These are phyloP conservation scores for Fonsecaea erecta DNA, from an alignment of 2,329 filamentous ascomycete genomes.

Conservation along the genomic window DNA sequence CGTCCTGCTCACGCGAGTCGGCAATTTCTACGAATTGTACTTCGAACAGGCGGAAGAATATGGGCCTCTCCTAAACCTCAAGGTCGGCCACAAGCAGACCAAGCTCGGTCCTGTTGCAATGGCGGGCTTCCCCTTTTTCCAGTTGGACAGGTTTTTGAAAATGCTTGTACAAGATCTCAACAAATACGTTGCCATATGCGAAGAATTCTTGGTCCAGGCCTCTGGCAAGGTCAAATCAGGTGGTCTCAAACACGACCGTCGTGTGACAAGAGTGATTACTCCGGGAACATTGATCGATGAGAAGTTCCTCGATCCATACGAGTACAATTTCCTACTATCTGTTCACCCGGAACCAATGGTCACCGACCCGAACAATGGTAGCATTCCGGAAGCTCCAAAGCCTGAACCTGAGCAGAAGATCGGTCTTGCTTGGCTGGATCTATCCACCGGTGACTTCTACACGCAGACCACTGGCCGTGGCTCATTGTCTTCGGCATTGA, in stretches of 20 bases:
- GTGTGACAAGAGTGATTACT: constrained; percentile 84
- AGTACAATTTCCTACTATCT: constrained; percentile 89
- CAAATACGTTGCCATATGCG: constrained; percentile 89
- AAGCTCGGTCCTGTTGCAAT: constrained; percentile 73
- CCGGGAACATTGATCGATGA: constrained; percentile 96
- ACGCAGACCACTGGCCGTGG: constrained; percentile 75
- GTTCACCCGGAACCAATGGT: constrained; percentile 59
- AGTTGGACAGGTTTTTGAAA: constrained; percentile 91
- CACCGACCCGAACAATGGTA: constrained; percentile 36
- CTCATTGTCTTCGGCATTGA: constrained; percentile 77
- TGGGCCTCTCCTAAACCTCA: constrained; percentile 83
- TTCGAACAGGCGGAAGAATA: constrained; percentile 93
- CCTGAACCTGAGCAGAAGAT: constrained; percentile 53
- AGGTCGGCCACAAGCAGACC: constrained; percentile 77
- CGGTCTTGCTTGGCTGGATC: constrained; percentile 89
- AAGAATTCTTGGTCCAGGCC: constrained; percentile 81
- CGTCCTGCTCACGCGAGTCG: constrained; percentile 87
- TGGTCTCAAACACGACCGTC: constrained; percentile 81
- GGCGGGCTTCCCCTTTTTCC: constrained; percentile 93
- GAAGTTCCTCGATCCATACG: constrained; percentile 91
- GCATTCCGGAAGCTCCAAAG: constrained; percentile 37
- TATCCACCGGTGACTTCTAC: constrained; percentile 93
- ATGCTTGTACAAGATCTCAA: constrained; percentile 88
- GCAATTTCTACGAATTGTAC: constrained; percentile 97
- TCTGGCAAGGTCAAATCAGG: constrained; percentile 73